Conservation (phyloP, 306 rosid genomes). For the Sicyos baderoa region DNA sequence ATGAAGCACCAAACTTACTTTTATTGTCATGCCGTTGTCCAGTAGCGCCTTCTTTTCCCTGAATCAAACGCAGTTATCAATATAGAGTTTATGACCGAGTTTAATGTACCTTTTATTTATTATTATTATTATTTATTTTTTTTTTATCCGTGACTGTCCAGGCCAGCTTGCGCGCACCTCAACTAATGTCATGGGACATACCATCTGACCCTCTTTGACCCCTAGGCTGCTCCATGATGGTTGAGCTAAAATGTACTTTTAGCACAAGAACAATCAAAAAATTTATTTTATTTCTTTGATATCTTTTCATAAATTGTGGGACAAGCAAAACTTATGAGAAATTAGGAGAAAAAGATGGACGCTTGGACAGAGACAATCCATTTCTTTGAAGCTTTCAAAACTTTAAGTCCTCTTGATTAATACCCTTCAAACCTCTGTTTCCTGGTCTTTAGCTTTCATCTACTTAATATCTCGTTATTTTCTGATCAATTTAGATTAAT, state of each 20-base stretch:
- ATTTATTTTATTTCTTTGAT: no score
- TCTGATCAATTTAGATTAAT: neutral
- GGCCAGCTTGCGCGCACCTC: no score
- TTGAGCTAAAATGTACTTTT: neutral
- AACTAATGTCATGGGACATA: no score
- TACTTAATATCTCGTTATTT: neutral
- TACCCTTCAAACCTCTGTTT: neutral
- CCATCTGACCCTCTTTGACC: no score
- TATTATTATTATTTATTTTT: no score
- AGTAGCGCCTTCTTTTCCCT: slow-evolving; percentile 69
- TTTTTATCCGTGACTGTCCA: no score
- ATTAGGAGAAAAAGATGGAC: neutral
- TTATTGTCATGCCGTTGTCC: slow-evolving; percentile 59
- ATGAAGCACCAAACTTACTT: slow-evolving; percentile 47
- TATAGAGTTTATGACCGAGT: neutral
- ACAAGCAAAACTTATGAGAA: neutral
- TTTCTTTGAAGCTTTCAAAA: neutral
- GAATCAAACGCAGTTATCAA: slow-evolving; percentile 20
- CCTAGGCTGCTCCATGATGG: no score
- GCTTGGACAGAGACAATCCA: neutral
- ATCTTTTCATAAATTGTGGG: neutral
- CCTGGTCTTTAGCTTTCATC: neutral
- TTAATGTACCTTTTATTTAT: no score
- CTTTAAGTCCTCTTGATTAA: neutral
- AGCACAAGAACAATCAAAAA: neutral